A percentile compares a stretch with the other conserved stretches of the same genome.
Conservation (phyloP, 129 eudicot species). For the Tagetes patula region DNA sequence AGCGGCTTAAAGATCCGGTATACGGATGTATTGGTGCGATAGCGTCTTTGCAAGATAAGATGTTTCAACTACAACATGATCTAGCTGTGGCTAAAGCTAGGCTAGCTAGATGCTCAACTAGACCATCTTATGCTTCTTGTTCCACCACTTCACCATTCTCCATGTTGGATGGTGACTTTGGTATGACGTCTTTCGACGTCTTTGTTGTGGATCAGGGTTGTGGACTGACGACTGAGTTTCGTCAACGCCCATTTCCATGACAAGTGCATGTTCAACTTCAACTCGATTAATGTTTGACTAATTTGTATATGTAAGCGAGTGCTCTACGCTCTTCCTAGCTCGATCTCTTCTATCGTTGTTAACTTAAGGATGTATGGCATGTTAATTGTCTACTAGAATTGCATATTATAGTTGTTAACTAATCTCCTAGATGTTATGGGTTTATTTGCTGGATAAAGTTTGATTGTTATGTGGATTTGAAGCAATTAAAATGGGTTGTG, state of each 20-base stretch:
- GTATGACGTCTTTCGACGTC: constrained; percentile 27
- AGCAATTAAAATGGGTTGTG: constrained; percentile 26
- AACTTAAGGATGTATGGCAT: constrained; percentile 13
- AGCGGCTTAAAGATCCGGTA: constrained; percentile 82
- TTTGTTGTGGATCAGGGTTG: constrained; percentile 36
- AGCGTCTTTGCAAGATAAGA: constrained; percentile 71
- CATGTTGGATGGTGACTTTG: constrained; percentile 45
- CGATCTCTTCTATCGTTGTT: constrained; percentile 3
- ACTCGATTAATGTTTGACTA: not conserved
- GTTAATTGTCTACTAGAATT: constrained; percentile 18
- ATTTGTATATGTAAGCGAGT: not conserved
- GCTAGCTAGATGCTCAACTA: constrained; percentile 51
- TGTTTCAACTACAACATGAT: constrained; percentile 84
- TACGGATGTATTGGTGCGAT: constrained; percentile 97
- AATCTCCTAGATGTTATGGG: constrained; percentile 12
- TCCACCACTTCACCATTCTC: constrained; percentile 30
- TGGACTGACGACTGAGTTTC: constrained; percentile 36
- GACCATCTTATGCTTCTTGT: constrained; percentile 34
- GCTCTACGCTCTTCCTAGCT: not conserved
- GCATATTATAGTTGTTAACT: not conserved
- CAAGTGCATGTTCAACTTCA: not conserved
- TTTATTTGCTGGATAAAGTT: constrained; percentile 1
- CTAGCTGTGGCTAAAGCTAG: constrained; percentile 68
- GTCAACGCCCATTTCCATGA: constrained; percentile 45
- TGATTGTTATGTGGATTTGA: constrained; percentile 16